These are phyloP conservation scores for Kingdonia uniflora DNA, from an alignment of 164 flowering plant species.

Conservation along the genomic window DNA sequence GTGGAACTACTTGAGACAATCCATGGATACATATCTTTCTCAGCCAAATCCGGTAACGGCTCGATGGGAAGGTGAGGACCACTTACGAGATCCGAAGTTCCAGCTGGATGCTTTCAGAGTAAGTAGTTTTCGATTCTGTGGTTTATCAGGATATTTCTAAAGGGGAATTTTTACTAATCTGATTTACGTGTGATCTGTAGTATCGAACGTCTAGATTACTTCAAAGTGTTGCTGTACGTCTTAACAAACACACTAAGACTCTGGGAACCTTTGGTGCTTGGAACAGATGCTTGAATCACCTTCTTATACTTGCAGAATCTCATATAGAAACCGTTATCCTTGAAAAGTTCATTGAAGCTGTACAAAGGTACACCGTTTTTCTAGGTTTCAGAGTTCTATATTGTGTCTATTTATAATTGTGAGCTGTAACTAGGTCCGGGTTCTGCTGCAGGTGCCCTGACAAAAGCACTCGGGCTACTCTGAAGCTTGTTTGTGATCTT, in stretches of 20 bases:
- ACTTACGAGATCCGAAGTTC: slow-evolving; percentile 77
- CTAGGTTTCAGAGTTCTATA: background rate
- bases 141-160: background rate
- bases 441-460: slow-evolving; percentile 66
- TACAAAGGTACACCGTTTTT: slow-evolving; percentile 40
- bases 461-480: slow-evolving; percentile 40
- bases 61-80: slow-evolving; percentile 92
- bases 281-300: slow-evolving; percentile 97
- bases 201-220: slow-evolving; percentile 91
- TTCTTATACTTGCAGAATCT: slow-evolving; percentile 87
- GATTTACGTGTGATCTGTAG: slow-evolving; percentile 26
- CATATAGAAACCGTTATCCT: slow-evolving; percentile 91
- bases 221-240: slow-evolving; percentile 74
- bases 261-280: slow-evolving; percentile 95
- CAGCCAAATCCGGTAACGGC: slow-evolving; percentile 95
- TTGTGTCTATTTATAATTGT: background rate
- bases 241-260: slow-evolving; percentile 69
- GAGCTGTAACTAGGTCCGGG: background rate
- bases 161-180: background rate
- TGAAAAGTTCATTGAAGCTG: slow-evolving; percentile 81
- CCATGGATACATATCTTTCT: slow-evolving; percentile 82
- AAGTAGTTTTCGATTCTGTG: slow-evolving; percentile 13
- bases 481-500: slow-evolving; percentile 88
- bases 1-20: slow-evolving; percentile 89
- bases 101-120: slow-evolving; percentile 97